Percentiles rank a stretch among this genome's conserved stretches.
Evolutionary conservation across 2,329 filamentous ascomycete species (phyloP).

Genomic region (Clonostachys byssicola): DNA sequence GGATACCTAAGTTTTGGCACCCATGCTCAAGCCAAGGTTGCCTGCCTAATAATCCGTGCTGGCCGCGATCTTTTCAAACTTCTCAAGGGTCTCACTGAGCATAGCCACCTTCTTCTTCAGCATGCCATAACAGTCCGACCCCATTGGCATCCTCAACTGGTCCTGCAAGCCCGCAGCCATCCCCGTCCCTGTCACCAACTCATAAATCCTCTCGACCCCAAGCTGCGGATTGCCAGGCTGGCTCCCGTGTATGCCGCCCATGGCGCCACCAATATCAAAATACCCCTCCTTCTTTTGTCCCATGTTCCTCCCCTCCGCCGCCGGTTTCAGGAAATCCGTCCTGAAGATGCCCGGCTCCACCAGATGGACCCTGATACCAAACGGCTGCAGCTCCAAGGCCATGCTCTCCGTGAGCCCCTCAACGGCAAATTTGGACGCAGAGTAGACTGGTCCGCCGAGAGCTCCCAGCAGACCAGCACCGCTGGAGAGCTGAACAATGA

Average conservation of each 20-base stretch:
- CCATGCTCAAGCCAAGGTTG: too few species aligned
- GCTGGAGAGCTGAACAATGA: conserved; percentile 26
- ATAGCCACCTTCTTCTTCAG: background rate
- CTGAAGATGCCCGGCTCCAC: conserved; percentile 51
- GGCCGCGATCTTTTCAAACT: background rate
- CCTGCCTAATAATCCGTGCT: background rate
- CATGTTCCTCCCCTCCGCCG: too few species aligned
- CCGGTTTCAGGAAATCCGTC: conserved; percentile 37
- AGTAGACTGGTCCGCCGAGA: conserved; percentile 21
- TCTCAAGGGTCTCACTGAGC: background rate
- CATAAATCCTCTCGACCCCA: conserved; percentile 41
- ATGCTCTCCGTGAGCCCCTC: conserved; percentile 28
- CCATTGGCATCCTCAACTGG: conserved; percentile 26
- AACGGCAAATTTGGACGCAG: conserved; percentile 21
- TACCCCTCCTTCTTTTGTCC: conserved; percentile 6
- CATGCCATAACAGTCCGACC: background rate
- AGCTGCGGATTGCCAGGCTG: conserved; percentile 47
- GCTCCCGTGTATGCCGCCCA: conserved; percentile 7
- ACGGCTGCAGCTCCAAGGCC: conserved; percentile 33
- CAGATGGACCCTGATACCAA: conserved; percentile 33
- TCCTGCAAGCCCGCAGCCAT: conserved; percentile 35
- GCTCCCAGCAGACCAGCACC: conserved; percentile 24
- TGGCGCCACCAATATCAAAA: background rate
- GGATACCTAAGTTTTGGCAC: too few species aligned
- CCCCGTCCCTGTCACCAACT: conserved; percentile 43